These are phyloP conservation scores for Leptographium procerum DNA, from an alignment of 2,329 filamentous ascomycete genomes.

Conservation along the genomic window DNA sequence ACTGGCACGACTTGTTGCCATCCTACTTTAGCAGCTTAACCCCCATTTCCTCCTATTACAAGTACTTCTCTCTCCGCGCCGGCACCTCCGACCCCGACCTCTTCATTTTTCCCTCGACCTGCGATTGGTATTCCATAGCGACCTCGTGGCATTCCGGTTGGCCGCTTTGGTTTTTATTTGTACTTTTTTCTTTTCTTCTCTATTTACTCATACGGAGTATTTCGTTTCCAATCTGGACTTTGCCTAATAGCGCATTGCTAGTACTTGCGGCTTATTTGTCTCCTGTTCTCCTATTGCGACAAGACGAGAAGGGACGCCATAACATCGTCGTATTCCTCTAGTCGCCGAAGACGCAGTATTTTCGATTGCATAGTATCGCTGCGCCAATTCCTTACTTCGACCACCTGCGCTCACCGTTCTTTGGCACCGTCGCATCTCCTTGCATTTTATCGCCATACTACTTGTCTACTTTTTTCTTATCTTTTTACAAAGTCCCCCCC, in stretches of 20 bases:
- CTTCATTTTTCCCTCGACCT: not conserved
- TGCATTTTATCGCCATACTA: not conserved
- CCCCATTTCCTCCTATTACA: not conserved
- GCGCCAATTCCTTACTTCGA: not conserved
- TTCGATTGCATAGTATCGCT: not conserved
- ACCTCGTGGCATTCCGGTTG: not conserved
- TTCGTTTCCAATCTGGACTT: not conserved
- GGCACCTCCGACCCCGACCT: conserved; percentile 1
- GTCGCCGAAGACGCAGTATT: not conserved
- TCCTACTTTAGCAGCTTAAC: not conserved
- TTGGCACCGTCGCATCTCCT: not conserved
- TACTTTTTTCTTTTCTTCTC: not conserved
- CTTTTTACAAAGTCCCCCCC: not conserved
- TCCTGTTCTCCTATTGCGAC: not conserved
- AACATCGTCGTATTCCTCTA: not conserved
- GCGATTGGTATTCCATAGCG: not conserved
- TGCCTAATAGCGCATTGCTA: not conserved
- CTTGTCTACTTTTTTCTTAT: no score
- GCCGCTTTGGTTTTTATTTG: not conserved
- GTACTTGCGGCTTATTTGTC: not conserved
- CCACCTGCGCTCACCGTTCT: not conserved
- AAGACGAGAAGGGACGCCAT: not conserved
- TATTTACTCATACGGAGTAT: no score
- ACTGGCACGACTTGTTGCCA: not conserved
- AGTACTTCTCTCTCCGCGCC: not conserved